Percentiles rank a stretch among this genome's conserved stretches.
phyloP scores from a whole-genome alignment of 2,329 filamentous ascomycete genomes.

The Tolypocladium guangdongense region DNA sequence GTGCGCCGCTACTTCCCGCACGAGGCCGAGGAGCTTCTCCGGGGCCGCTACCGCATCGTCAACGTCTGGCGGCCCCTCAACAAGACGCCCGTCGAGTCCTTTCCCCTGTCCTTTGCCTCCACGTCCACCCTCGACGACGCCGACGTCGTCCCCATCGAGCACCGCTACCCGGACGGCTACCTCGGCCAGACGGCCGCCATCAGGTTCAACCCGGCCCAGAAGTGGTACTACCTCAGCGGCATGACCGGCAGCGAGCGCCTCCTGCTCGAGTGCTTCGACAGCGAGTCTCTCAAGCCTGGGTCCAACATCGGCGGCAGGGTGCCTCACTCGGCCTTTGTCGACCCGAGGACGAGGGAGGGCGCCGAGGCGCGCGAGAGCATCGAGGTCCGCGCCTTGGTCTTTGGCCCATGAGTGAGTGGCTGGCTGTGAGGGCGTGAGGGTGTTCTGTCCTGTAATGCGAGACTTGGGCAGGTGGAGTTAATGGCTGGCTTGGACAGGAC shows the following conservation, averaged over 20 bases:
- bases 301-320: conserved; percentile 42
- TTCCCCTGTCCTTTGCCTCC: conserved; percentile 59
- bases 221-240: conserved; percentile 73
- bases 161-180: conserved; percentile 54
- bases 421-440: background rate
- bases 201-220: conserved; percentile 45
- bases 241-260: conserved; percentile 66
- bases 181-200: conserved; percentile 67
- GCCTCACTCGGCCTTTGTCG: conserved; percentile 70
- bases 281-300: conserved; percentile 39
- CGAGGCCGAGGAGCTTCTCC: conserved; percentile 57
- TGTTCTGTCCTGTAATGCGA: background rate
- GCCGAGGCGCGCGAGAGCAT: conserved; percentile 75
- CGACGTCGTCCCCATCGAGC: conserved; percentile 62
- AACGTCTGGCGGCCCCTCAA: conserved; percentile 72
- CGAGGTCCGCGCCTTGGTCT: conserved; percentile 77
- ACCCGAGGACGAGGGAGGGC: conserved; percentile 59
- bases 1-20: conserved; percentile 56
- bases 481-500: background rate
- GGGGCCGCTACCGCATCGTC: conserved; percentile 70
- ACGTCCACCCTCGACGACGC: conserved; percentile 47
- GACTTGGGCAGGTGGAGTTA: background rate
- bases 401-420: conserved; percentile 40
- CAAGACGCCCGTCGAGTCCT: conserved; percentile 48
- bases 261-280: conserved; percentile 71